A percentile compares a stretch with the other conserved stretches of the same genome.
Evolutionary conservation across 2,329 filamentous ascomycete genomes (phyloP).

Genomic region (Albophoma yamanashiensis): DNA sequence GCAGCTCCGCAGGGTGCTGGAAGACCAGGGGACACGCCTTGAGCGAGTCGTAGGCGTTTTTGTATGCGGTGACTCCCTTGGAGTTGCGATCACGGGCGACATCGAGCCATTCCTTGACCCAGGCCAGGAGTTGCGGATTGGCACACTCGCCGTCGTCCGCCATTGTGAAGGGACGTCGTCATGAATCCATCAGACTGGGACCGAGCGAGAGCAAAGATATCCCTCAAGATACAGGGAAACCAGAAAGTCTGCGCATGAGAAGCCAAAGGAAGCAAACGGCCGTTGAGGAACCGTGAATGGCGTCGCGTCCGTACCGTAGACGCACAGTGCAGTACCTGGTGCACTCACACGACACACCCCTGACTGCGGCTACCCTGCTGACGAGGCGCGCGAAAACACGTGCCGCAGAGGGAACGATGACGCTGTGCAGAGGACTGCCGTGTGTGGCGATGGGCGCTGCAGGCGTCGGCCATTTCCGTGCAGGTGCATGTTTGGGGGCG

Average conservation of each 20-base stretch:
- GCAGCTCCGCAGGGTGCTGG: slow-evolving; percentile 61
- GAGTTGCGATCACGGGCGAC: slow-evolving; percentile 56
- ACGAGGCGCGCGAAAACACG: slow-evolving; percentile 1
- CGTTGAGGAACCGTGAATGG: background rate
- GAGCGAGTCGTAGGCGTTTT: slow-evolving; percentile 65
- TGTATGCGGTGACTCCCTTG: slow-evolving; percentile 63
- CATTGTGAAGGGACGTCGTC: background rate
- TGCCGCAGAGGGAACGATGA: background rate
- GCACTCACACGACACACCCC: background rate
- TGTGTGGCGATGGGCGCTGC: background rate
- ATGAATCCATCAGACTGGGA: background rate
- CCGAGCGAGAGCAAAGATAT: background rate
- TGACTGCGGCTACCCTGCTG: background rate
- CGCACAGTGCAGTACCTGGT: background rate
- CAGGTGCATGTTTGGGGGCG: background rate
- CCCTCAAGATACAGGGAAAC: background rate
- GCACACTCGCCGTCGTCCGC: slow-evolving; percentile 33
- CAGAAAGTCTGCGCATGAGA: background rate
- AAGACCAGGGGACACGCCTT: slow-evolving; percentile 63
- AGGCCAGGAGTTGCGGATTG: slow-evolving; percentile 61
- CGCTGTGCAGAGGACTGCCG: background rate
- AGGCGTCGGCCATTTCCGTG: background rate
- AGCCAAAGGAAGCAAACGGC: background rate
- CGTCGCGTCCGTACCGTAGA: background rate
- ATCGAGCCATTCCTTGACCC: slow-evolving; percentile 72